Base-by-base conservation (phyloP, 2,329 filamentous ascomycete genomes). In the Pseudogymnoascus sp. region DNA sequence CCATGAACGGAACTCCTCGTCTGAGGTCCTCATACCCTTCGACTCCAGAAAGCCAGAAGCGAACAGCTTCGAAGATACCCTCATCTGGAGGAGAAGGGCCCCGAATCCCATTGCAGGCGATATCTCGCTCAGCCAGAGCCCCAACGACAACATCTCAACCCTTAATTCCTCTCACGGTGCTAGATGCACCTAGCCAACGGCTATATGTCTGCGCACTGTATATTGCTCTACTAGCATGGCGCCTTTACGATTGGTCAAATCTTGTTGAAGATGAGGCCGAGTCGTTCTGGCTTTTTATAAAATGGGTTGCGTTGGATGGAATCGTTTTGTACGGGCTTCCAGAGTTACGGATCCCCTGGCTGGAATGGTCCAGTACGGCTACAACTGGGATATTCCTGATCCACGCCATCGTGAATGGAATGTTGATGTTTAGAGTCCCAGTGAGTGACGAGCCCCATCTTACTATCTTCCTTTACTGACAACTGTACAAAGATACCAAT, bases 341-440 rank as follows among this genome's bases (percentile, higher is more conserved):
- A 15, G 84, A 89, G 67, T 75, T 99, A 69, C 86, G 90, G 73
- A 96, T 99, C 81, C 94, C 94, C 63, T 99, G 94, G 95, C 80
- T 99, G 63, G 92, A 97, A 78, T 90, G 93, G 78, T 90, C 90
- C 45, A 89, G 90, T 70, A 82, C 84, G 36, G 86, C 86, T 0
- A 88, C 90, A 61, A 82, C 88, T 42, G 78, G 83, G 33, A 76
- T 92, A 21, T 95, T 94, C 70, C 74, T 89, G 55, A 67, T 81
- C 3, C 92, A 97, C 73, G 82, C 87, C 2, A 72, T 88, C 1
- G 74, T 89, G 60, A 91, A 97, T 77, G 88, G 87, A 68, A 87
- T 96, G 78, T 77, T 97, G 68, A 97, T 97, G 92, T 96, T 96
- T 74, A 88, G 91, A 66, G 87, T 97, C 64, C 87, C 89, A 40